Percentiles rank a stretch among this genome's conserved stretches.
These are phyloP conservation scores for Backusella australiensis DNA, from an alignment of 192 early-diverging fungal species.

Conservation along the genomic window DNA sequence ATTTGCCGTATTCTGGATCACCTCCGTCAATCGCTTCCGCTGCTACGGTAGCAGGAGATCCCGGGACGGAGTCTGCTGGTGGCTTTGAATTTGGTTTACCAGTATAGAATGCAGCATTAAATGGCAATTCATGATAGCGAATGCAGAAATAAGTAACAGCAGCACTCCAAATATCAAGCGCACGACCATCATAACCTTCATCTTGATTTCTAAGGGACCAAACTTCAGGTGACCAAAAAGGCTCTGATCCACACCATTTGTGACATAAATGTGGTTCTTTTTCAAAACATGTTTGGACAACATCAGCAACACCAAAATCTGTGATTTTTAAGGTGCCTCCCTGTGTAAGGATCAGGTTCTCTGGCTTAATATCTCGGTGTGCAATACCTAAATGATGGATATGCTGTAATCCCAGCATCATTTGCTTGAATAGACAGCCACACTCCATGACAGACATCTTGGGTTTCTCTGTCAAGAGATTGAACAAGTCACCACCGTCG, in stretches of 20 bases:
- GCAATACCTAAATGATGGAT: slow-evolving; percentile 95
- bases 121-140: slow-evolving; percentile 56
- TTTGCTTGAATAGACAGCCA: slow-evolving; percentile 92
- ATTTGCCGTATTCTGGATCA: slow-evolving; percentile 58
- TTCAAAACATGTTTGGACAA: slow-evolving; percentile 87
- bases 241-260: slow-evolving; percentile 92
- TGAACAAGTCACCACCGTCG: slow-evolving; percentile 90
- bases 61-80: background rate
- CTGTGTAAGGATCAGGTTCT: slow-evolving; percentile 90
- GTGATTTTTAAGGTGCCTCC: slow-evolving; percentile 90
- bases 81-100: background rate
- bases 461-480: slow-evolving; percentile 68
- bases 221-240: slow-evolving; percentile 96
- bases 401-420: slow-evolving; percentile 86
- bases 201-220: slow-evolving; percentile 54
- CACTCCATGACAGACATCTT: slow-evolving; percentile 79
- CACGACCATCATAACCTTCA: slow-evolving; percentile 86
- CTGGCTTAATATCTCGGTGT: slow-evolving; percentile 81
- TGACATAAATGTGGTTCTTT: slow-evolving; percentile 70
- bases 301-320: slow-evolving; percentile 97
- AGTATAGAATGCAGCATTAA: slow-evolving; percentile 13
- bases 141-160: slow-evolving; percentile 91
- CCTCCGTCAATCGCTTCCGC: slow-evolving; percentile 58
- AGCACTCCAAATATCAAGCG: slow-evolving; percentile 92
- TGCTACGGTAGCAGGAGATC: slow-evolving; percentile 59